Conservation (phyloP, 108 stramenopile species). For the Discostella stelligeroides region DNA sequence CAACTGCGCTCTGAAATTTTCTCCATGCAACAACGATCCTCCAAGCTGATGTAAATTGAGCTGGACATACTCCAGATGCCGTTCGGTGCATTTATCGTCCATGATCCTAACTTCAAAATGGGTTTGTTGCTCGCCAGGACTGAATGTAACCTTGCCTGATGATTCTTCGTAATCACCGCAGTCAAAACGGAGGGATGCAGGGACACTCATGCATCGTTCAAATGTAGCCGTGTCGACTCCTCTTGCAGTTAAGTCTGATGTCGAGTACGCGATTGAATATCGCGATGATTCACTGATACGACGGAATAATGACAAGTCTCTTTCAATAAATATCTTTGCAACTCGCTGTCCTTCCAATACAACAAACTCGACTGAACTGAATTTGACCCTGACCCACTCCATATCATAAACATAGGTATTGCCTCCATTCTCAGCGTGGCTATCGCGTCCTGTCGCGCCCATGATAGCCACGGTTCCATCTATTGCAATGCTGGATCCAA, state of each 20-base stretch:
- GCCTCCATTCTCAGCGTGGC: slow-evolving; percentile 32
- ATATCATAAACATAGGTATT: slow-evolving; percentile 58
- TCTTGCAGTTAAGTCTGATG: slow-evolving; percentile 73
- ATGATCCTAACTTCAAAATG: slow-evolving; percentile 67
- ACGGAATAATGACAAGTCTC: slow-evolving; percentile 50
- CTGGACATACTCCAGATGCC: slow-evolving; percentile 71
- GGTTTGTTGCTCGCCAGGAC: slow-evolving; percentile 38
- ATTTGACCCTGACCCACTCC: slow-evolving; percentile 51
- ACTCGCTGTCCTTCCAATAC: slow-evolving; percentile 58
- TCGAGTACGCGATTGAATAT: slow-evolving; percentile 69
- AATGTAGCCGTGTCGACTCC: slow-evolving; percentile 69
- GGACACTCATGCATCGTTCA: slow-evolving; percentile 39
- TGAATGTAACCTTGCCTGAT: slow-evolving; percentile 63
- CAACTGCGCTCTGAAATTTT: slow-evolving; percentile 61
- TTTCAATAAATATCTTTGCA: slow-evolving; percentile 56
- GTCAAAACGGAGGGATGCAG: slow-evolving; percentile 29
- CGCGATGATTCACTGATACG: no score
- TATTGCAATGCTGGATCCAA: slow-evolving; percentile 55
- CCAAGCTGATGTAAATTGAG: slow-evolving; percentile 75
- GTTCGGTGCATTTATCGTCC: slow-evolving; percentile 76
- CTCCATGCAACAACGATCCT: slow-evolving; percentile 57
- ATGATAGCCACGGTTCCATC: slow-evolving; percentile 30
- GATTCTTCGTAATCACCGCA: slow-evolving; percentile 86
- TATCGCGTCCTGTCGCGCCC: slow-evolving; percentile 46
- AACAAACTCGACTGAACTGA: slow-evolving; percentile 52